Conservation (phyloP, 148 eudicot species). For the Talinum fruticosum region DNA sequence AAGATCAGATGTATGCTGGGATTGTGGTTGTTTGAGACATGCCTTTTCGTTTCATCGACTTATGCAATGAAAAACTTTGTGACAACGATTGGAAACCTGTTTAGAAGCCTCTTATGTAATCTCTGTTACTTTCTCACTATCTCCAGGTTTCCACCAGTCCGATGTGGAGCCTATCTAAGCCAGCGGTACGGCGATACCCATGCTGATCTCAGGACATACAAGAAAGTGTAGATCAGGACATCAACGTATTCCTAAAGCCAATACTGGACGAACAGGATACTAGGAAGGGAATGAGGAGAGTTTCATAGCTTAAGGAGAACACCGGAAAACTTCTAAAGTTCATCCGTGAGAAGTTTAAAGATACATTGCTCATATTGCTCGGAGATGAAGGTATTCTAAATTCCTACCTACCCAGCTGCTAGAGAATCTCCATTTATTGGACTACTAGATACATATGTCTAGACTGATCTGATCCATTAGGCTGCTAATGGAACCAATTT, state of each 20-base stretch:
- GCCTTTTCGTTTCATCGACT: background rate
- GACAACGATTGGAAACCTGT: background rate
- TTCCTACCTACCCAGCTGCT: background rate
- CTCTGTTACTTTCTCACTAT: background rate
- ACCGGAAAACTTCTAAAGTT: background rate
- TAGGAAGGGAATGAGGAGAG: background rate
- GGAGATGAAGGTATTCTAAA: background rate
- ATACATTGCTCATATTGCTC: background rate
- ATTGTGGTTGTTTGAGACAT: too few relatives aligned
- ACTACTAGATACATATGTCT: background rate
- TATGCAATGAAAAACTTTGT: too few relatives aligned
- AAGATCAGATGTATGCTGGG: too few relatives aligned
- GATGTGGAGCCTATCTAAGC: constrained; percentile 57
- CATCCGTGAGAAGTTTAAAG: background rate
- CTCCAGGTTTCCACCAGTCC: constrained; percentile 73
- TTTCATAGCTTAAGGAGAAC: background rate
- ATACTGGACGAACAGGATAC: background rate
- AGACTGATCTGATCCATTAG: background rate
- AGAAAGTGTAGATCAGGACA: constrained; percentile 20
- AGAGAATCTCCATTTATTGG: constrained; percentile 4
- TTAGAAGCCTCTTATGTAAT: background rate
- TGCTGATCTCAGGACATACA: constrained; percentile 47
- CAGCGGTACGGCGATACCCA: constrained; percentile 84
- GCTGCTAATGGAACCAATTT: background rate
- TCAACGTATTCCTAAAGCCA: background rate